Evolutionary conservation across 305 asterid species (phyloP).

Genomic region (Nicotiana rustica): DNA sequence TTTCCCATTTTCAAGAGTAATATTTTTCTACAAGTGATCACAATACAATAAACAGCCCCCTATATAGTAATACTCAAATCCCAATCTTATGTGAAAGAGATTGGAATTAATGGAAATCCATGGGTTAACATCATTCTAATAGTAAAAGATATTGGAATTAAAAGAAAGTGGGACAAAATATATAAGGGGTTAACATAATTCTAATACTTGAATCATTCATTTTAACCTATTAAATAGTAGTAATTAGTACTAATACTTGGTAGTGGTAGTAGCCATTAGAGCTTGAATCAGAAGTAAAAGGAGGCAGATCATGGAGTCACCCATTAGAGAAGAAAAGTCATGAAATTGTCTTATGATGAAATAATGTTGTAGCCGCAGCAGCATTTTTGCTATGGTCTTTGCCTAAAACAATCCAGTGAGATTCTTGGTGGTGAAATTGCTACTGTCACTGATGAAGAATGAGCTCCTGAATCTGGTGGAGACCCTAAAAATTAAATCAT

Average conservation of each 20-base stretch:
- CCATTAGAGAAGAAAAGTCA: slow-evolving; percentile 56
- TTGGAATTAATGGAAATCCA: neutral
- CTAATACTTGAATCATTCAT: neutral
- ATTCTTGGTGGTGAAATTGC: slow-evolving; percentile 86
- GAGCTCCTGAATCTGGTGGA: slow-evolving; percentile 81
- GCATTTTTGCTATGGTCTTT: slow-evolving; percentile 47
- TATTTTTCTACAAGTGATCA: slow-evolving; percentile 14
- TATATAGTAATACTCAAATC: neutral
- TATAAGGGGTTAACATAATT: slow-evolving; percentile 27
- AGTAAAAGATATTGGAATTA: neutral
- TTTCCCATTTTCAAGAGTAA: slow-evolving; percentile 13
- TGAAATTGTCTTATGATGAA: slow-evolving; percentile 61
- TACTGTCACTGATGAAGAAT: slow-evolving; percentile 68
- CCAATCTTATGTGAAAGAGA: neutral
- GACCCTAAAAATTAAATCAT: slow-evolving; percentile 57
- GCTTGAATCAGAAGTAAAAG: neutral
- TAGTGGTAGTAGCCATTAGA: slow-evolving; percentile 11
- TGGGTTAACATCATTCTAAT: slow-evolving; percentile 23
- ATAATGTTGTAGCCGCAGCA: slow-evolving; percentile 42
- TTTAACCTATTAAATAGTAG: slow-evolving; percentile 6
- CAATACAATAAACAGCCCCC: slow-evolving; percentile 10
- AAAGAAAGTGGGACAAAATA: slow-evolving; percentile 5
- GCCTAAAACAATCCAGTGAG: slow-evolving; percentile 73
- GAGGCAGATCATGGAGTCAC: slow-evolving; percentile 32
- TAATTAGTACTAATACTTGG: neutral